Conservation (phyloP, 2,329 filamentous ascomycete genomes). For the Colletotrichum endophyticum region DNA sequence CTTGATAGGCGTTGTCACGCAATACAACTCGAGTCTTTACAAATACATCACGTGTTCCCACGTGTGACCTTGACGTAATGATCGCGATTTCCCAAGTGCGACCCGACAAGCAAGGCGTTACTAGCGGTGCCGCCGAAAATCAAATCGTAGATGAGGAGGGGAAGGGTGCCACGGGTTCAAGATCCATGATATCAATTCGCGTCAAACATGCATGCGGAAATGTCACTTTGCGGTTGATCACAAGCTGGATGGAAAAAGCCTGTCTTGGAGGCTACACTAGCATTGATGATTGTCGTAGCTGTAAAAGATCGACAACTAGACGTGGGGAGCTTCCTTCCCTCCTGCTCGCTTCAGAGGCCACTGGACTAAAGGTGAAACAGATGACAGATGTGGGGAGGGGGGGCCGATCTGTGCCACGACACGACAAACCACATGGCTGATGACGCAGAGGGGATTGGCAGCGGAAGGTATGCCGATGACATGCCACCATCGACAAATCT, state of each 20-base stretch:
- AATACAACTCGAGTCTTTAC: not conserved
- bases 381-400: slow-evolving; percentile 16
- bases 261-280: not conserved
- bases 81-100: not conserved
- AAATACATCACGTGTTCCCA: not conserved
- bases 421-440: slow-evolving; percentile 9
- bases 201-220: not conserved
- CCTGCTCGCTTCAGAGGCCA: not conserved
- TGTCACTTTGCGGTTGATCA: not conserved
- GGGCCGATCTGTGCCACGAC: slow-evolving; percentile 9
- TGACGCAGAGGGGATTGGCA: slow-evolving; percentile 5
- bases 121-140: not conserved
- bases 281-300: not conserved
- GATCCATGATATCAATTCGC: slow-evolving; percentile 5
- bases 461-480: not conserved
- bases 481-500: not conserved
- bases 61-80: slow-evolving; percentile 5
- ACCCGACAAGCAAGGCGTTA: not conserved
- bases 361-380: slow-evolving; percentile 11
- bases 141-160: not conserved
- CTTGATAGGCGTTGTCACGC: not conserved
- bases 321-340: not conserved
- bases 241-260: not conserved
- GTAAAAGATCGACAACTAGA: not conserved
- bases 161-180: not conserved